These are phyloP conservation scores for Pascua guehoae DNA, from an alignment of 1,284 basidiomycete genomes.

Conservation along the genomic window DNA sequence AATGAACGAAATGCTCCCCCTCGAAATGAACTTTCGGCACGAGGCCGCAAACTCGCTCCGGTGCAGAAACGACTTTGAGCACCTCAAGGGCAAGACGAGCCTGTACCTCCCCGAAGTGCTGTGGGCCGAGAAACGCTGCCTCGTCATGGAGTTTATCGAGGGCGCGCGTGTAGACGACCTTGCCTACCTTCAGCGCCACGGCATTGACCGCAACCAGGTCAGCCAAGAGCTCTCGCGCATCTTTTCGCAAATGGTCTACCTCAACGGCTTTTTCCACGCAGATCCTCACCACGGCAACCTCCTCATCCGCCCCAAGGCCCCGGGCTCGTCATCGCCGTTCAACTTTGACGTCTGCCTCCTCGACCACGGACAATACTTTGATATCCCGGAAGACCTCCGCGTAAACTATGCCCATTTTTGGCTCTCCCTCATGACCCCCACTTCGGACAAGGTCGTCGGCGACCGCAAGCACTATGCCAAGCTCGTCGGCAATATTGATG, in stretches of 20 bases:
- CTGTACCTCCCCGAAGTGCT: constrained; percentile 89
- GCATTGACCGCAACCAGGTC: constrained; percentile 91
- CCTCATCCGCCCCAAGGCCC: constrained; percentile 72
- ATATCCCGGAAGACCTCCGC: constrained; percentile 71
- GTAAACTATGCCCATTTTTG: constrained; percentile 63
- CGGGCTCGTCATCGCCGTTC: constrained; percentile 68
- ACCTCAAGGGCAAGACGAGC: constrained; percentile 63
- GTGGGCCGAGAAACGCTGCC: constrained; percentile 74
- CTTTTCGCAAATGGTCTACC: constrained; percentile 93
- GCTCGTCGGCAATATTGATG: constrained; percentile 81
- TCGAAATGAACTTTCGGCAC: constrained; percentile 76
- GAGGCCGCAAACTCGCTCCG: constrained; percentile 82
- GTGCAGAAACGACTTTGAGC: constrained; percentile 67
- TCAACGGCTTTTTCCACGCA: constrained; percentile 65
- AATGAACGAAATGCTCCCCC: constrained; percentile 86
- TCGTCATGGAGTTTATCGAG: constrained; percentile 88
- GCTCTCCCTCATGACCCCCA: constrained; percentile 75
- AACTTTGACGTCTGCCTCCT: constrained; percentile 92
- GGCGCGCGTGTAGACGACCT: constrained; percentile 89
- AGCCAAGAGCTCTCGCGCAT: constrained; percentile 75
- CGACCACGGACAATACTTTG: constrained; percentile 85
- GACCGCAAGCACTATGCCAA: constrained; percentile 79
- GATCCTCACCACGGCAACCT: constrained; percentile 67
- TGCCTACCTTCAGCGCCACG: constrained; percentile 72
- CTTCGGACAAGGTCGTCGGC: constrained; percentile 60